A percentile compares a stretch with the other conserved stretches of the same genome.
These are phyloP conservation scores for Termitomyces sp. DNA, from an alignment of 1,284 basidiomycete species.

Conservation along the genomic window DNA sequence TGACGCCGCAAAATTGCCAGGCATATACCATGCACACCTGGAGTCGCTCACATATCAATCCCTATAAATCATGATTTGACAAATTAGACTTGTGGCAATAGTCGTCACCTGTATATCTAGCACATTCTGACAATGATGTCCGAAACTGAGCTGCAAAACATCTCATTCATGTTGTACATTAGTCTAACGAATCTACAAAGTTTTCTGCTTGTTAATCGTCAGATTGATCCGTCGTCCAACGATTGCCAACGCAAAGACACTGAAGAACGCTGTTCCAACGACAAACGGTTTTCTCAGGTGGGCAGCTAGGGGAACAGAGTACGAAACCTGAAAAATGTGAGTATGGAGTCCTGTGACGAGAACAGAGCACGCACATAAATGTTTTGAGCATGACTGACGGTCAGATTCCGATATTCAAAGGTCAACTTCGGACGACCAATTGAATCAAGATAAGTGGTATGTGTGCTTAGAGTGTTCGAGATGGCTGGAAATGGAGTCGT, in stretches of 20 bases:
- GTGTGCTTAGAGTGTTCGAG: conserved; percentile 53
- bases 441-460: conserved; percentile 93
- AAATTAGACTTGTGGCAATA: background rate
- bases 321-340: conserved; percentile 61
- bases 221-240: conserved; percentile 62
- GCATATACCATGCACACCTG: conserved; percentile 47
- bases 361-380: conserved; percentile 56
- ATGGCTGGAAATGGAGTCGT: conserved; percentile 75
- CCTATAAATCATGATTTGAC: conserved; percentile 2
- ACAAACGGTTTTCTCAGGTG: conserved; percentile 82
- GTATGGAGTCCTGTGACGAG: conserved; percentile 13
- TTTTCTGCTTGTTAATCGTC: conserved; percentile 53
- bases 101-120: conserved; percentile 10
- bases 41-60: conserved; percentile 16
- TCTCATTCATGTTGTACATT: conserved; percentile 11
- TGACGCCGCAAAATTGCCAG: conserved; percentile 32
- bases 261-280: conserved; percentile 64
- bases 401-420: conserved; percentile 71
- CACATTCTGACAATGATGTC: conserved; percentile 8
- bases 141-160: background rate
- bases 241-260: conserved; percentile 58
- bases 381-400: conserved; percentile 71
- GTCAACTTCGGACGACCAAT: conserved; percentile 78
- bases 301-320: conserved; percentile 71
- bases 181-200: conserved; percentile 23